Base-by-base conservation (phyloP, 1,284 basidiomycete species). In the Cutaneotrichosporon cavernicola region DNA sequence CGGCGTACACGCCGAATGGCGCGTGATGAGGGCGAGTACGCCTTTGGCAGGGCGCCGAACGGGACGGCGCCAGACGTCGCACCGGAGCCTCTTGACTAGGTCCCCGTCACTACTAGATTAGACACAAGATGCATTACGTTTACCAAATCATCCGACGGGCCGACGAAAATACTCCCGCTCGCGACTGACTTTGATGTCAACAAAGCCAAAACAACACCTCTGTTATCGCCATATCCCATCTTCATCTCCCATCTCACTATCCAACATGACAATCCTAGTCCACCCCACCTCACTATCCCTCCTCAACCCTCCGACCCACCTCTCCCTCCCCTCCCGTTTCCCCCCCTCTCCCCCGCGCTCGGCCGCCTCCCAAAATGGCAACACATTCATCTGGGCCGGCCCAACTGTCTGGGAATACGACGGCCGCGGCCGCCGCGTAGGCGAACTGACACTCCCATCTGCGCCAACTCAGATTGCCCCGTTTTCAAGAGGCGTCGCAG, bases 1-100 rank as follows among this genome's bases (percentile, higher is more conserved):
- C 68, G 65, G 49, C 67, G 67, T 55, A 80, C 79, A 4, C 70
- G 79, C 58, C 65, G 79, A 57, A 79, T 80, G 79, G 62, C 61
- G 8, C 68, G 60, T 63, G 70, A 78, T 50, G 79, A 80, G 60
- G 75, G 72, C 6, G 70, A 70, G 52, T 63, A 43, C 16, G 58
- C 22, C 3, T 60, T 60, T 16, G 58, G 58, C 36, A 26, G 26
- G 53, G 18, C 14, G 34, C 52, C 30, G n/a, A 56, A 38, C 8
- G n/a, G 34, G n/a, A 32, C 53, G 6, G 55, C 36, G 13, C 55
- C 55, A 0, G 55, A 56, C 8, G 36, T 56, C 13, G 38, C 38
- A 9, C 38, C 55, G 4, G 55, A 56, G 5, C 55, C 55, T 4
- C 55, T 56, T 22, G 55, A 56, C 38, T 56, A 56, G 53, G 18